phyloP scores from a whole-genome alignment of 2,329 filamentous ascomycete genomes.

The Botrytis squamosa region DNA sequence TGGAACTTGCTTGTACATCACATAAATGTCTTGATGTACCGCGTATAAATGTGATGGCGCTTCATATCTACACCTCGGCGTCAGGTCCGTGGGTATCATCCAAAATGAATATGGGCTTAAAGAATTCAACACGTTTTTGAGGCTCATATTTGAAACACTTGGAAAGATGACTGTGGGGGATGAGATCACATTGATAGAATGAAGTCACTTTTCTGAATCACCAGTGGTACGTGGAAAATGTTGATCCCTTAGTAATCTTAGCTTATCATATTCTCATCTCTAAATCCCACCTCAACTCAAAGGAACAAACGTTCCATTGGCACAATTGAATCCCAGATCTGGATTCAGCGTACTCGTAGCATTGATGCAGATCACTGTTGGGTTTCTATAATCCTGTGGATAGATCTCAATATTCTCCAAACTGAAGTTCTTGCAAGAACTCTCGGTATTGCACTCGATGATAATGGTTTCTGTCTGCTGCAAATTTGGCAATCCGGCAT shows the following conservation, averaged over 20 bases:
- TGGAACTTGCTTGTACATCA: background rate
- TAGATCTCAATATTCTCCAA: conserved; percentile 39
- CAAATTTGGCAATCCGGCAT: conserved; percentile 42
- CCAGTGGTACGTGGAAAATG: background rate
- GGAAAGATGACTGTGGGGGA: background rate
- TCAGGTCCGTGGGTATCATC: background rate
- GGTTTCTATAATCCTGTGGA: conserved; percentile 36
- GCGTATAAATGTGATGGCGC: background rate
- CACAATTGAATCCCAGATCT: conserved; percentile 40
- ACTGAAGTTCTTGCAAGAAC: conserved; percentile 42
- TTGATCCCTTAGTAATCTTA: background rate
- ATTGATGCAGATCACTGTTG: conserved; percentile 42
- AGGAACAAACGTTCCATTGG: conserved; percentile 39
- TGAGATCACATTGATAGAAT: background rate
- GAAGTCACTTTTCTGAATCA: background rate
- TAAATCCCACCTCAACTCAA: background rate
- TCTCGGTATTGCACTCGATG: conserved; percentile 44
- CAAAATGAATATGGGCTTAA: background rate
- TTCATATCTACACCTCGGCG: background rate
- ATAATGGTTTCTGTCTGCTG: conserved; percentile 45
- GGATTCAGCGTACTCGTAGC: conserved; percentile 40
- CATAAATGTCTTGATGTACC: background rate
- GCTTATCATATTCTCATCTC: background rate
- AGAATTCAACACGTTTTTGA: background rate
- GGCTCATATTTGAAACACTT: background rate